These are phyloP conservation scores for Phytophthora europaea DNA, from an alignment of 352 stramenopile genomes.

Conservation along the genomic window DNA sequence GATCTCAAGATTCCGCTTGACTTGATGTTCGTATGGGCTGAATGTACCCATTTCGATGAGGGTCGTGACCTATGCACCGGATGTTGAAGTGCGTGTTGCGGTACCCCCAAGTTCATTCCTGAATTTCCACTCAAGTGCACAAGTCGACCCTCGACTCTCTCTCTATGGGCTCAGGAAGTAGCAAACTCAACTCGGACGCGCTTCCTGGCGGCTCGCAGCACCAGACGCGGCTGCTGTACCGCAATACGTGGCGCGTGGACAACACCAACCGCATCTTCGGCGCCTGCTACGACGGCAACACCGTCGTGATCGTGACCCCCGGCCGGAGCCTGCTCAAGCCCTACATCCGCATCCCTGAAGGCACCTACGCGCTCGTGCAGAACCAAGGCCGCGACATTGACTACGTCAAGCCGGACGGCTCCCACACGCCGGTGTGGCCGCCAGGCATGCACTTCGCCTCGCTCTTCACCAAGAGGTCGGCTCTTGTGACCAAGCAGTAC, in stretches of 20 bases:
- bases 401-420: constrained; percentile 57
- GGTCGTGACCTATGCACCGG: constrained; percentile 9
- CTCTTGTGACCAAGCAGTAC: constrained; percentile 89
- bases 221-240: constrained; percentile 75
- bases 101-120: constrained; percentile 13
- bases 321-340: constrained; percentile 66
- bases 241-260: constrained; percentile 68
- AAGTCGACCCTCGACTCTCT: constrained; percentile 14
- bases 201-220: constrained; percentile 42
- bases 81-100: constrained; percentile 25
- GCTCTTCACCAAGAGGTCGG: constrained; percentile 81
- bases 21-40: constrained; percentile 24
- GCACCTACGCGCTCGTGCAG: constrained; percentile 91
- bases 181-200: constrained; percentile 23
- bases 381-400: constrained; percentile 84
- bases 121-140: constrained; percentile 27
- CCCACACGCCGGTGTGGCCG: constrained; percentile 70
- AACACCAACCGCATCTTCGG: constrained; percentile 80
- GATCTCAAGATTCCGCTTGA: constrained; percentile 18
- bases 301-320: constrained; percentile 84
- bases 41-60: constrained; percentile 24
- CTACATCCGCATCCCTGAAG: constrained; percentile 90
- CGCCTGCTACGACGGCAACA: constrained; percentile 85
- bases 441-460: constrained; percentile 81
- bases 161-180: constrained; percentile 28